Conservation (phyloP, 2,329 filamentous ascomycete genomes). For the Penicillium freii region DNA sequence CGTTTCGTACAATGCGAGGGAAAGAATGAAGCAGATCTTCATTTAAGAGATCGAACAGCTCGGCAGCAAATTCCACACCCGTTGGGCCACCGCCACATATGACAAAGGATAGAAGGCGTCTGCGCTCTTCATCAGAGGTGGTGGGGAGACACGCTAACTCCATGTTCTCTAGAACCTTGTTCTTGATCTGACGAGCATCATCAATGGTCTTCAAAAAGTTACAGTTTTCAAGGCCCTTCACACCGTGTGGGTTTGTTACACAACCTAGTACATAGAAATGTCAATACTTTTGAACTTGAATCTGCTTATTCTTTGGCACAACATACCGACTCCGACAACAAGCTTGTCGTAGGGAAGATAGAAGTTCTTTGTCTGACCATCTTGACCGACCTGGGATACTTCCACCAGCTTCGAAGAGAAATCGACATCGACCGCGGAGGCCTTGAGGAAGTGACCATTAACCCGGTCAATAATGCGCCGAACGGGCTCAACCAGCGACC, state of each 20-base stretch:
- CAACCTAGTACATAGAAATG: constrained; percentile 54
- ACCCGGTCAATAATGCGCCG: constrained; percentile 76
- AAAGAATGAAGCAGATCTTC: constrained; percentile 85
- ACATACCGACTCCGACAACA: constrained; percentile 74
- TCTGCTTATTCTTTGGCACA: not conserved
- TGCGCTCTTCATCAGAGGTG: constrained; percentile 82
- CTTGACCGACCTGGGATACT: constrained; percentile 67
- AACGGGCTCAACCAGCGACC: constrained; percentile 90
- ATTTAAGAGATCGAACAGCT: constrained; percentile 93
- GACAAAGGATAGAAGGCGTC: constrained; percentile 88
- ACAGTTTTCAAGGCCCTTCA: constrained; percentile 90
- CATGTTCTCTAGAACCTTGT: constrained; percentile 82
- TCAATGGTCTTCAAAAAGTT: constrained; percentile 94
- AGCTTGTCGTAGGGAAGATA: constrained; percentile 98
- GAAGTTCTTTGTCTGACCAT: constrained; percentile 74
- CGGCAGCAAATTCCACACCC: constrained; percentile 95
- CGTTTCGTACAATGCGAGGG: constrained; percentile 86
- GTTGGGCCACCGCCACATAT: constrained; percentile 92
- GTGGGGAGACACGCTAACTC: constrained; percentile 92
- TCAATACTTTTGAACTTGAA: constrained; percentile 4
- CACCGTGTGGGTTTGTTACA: constrained; percentile 89
- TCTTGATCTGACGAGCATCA: constrained; percentile 85
- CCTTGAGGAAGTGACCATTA: constrained; percentile 85
- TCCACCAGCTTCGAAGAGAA: constrained; percentile 91
- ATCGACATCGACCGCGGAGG: constrained; percentile 81